A percentile compares a stretch with the other conserved stretches of the same genome.
Conservation (phyloP, 1,139 yeast genomes). For the Zygosaccharomyces sapae region DNA sequence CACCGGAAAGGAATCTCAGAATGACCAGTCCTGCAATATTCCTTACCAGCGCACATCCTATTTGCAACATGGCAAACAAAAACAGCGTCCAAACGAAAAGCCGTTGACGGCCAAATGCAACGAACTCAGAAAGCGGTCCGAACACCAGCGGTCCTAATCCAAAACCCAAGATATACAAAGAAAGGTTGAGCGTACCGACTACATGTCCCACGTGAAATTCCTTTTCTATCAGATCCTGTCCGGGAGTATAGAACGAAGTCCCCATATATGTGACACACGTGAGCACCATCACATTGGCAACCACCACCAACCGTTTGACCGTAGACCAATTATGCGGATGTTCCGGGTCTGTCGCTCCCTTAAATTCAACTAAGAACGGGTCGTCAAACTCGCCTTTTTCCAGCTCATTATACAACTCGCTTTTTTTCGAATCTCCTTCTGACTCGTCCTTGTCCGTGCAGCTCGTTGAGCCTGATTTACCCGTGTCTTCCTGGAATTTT, state of each 20-base stretch:
- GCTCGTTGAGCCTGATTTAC: not conserved
- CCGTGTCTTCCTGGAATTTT: not conserved
- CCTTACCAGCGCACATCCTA: constrained; percentile 53
- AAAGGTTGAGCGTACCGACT: constrained; percentile 46
- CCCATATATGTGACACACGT: constrained; percentile 54
- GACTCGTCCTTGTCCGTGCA: not conserved
- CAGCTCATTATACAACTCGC: not conserved
- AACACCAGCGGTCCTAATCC: constrained; percentile 52
- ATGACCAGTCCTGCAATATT: constrained; percentile 49
- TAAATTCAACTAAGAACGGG: not conserved
- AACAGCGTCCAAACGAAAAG: constrained; percentile 52
- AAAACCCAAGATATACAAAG: constrained; percentile 54
- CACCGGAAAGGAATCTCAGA: constrained; percentile 49
- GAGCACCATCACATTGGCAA: constrained; percentile 41
- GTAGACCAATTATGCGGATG: constrained; percentile 55
- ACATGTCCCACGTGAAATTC: constrained; percentile 44
- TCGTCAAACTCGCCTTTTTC: not conserved
- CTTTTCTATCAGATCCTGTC: constrained; percentile 40
- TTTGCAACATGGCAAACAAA: constrained; percentile 51
- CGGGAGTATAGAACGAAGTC: constrained; percentile 57
- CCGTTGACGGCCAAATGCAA: constrained; percentile 48
- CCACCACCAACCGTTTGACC: constrained; percentile 39
- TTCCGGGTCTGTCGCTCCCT: constrained; percentile 44
- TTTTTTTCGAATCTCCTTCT: not conserved
- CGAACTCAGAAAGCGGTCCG: constrained; percentile 49